A percentile compares a stretch with the other conserved stretches of the same genome.
These are phyloP conservation scores for Fistulifera pelliculosa DNA, from an alignment of 108 stramenopile species.

Conservation along the genomic window DNA sequence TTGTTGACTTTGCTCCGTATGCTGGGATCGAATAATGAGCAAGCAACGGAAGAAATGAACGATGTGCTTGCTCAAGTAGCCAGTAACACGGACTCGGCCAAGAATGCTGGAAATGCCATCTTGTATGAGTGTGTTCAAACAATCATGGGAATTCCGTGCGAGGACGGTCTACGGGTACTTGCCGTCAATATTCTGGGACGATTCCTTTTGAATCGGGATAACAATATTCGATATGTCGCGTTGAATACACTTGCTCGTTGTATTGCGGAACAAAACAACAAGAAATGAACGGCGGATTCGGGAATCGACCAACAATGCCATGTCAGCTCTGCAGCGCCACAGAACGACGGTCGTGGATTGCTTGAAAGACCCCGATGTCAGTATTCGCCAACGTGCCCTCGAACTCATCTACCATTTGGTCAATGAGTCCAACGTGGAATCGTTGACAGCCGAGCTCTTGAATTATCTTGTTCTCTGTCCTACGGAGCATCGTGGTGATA, in stretches of 20 bases:
- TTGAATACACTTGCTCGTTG: conserved; percentile 86
- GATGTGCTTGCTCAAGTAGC: conserved; percentile 99
- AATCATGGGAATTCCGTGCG: conserved; percentile 93
- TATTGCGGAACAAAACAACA: conserved; percentile 46
- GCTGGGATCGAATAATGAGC: conserved; percentile 71
- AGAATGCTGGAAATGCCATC: conserved; percentile 98
- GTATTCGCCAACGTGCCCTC: conserved; percentile 96
- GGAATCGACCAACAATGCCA: conserved; percentile 51
- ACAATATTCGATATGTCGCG: conserved; percentile 99
- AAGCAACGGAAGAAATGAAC: conserved; percentile 90
- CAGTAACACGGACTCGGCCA: conserved; percentile 96
- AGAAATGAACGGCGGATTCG: conserved; percentile 8
- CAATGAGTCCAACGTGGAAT: conserved; percentile 81
- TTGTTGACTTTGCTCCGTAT: conserved; percentile 83
- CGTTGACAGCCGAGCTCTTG: conserved; percentile 89
- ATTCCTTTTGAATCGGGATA: conserved; percentile 96
- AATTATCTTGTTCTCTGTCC: conserved; percentile 97
- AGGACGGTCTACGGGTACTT: conserved; percentile 92
- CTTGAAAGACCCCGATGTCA: conserved; percentile 97
- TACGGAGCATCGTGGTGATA: conserved; percentile 83
- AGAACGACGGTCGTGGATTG: conserved; percentile 94
- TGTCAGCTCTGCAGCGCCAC: conserved; percentile 86
- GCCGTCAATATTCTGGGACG: conserved; percentile 98
- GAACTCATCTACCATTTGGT: conserved; percentile 97
- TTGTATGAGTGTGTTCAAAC: conserved; percentile 98